These are phyloP conservation scores for Croton laevigatus DNA, from an alignment of 441 rosid species.

Conservation along the genomic window DNA sequence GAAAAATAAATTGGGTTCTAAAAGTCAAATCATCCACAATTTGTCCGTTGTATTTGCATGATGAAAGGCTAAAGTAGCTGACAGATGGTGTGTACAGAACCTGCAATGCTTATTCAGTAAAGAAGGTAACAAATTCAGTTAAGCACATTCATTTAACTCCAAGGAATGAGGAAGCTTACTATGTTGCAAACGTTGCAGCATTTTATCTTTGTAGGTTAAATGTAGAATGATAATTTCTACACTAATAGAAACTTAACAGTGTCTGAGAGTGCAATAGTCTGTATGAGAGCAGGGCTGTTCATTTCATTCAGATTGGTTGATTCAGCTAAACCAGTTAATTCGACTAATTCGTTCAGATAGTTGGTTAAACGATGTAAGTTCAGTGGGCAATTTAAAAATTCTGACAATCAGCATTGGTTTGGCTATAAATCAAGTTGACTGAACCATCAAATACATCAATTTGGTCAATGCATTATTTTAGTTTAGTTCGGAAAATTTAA, in stretches of 20 bases:
- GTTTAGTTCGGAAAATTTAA: no score
- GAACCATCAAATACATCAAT: no score
- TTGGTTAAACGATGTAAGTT: no score
- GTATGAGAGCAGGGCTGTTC: no score
- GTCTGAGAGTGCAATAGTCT: not conserved
- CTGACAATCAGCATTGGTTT: no score
- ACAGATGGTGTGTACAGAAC: not conserved
- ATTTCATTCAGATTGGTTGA: no score
- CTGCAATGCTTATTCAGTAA: not conserved
- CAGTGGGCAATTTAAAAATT: no score
- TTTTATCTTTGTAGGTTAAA: not conserved
- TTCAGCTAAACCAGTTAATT: no score
- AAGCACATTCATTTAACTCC: not conserved
- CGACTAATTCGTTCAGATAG: no score
- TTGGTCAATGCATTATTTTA: no score
- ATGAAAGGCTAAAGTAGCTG: not conserved
- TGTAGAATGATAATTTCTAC: not conserved
- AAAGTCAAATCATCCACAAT: not conserved
- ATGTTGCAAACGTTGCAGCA: not conserved
- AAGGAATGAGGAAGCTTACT: not conserved
- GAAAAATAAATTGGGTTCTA: not conserved
- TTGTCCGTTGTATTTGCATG: not conserved
- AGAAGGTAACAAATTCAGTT: not conserved
- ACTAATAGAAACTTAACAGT: not conserved
- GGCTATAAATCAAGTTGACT: no score